A percentile compares a stretch with the other conserved stretches of the same genome.
Conservation (phyloP, 106 monocot species). For the Posidonia australis region DNA sequence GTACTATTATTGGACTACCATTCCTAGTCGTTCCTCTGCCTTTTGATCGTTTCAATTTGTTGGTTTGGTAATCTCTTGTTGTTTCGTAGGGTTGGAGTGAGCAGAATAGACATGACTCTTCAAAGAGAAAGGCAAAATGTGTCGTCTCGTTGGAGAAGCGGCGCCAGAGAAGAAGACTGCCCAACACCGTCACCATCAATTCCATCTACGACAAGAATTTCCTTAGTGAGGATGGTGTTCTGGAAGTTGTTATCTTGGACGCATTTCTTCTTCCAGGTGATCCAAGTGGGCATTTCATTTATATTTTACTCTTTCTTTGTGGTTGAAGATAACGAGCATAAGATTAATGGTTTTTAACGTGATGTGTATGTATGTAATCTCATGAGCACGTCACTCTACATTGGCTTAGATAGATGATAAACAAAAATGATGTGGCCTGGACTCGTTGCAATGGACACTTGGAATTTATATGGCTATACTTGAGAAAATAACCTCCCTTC, state of each 20-base stretch:
- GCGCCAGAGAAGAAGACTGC: constrained; percentile 41
- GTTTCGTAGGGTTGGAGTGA: constrained; percentile 68
- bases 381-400: too few relatives aligned
- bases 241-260: constrained; percentile 73
- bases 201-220: constrained; percentile 89
- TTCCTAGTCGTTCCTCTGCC: neutral
- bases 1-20: constrained; percentile 2
- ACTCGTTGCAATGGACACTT: too few relatives aligned
- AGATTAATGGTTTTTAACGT: too few relatives aligned
- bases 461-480: too few relatives aligned
- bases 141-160: constrained; percentile 39
- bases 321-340: too few relatives aligned
- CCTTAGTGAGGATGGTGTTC: constrained; percentile 41
- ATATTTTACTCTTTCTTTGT: too few relatives aligned
- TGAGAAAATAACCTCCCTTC: too few relatives aligned
- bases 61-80: neutral
- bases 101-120: constrained; percentile 37
- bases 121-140: constrained; percentile 43
- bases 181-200: constrained; percentile 69
- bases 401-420: too few relatives aligned
- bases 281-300: neutral
- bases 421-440: too few relatives aligned
- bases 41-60: neutral
- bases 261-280: constrained; percentile 78
- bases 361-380: too few relatives aligned